A percentile compares a stretch with the other conserved stretches of the same genome.
phyloP scores from a whole-genome alignment of 2,329 filamentous ascomycete species.

The Hymenoscyphus salicellus region DNA sequence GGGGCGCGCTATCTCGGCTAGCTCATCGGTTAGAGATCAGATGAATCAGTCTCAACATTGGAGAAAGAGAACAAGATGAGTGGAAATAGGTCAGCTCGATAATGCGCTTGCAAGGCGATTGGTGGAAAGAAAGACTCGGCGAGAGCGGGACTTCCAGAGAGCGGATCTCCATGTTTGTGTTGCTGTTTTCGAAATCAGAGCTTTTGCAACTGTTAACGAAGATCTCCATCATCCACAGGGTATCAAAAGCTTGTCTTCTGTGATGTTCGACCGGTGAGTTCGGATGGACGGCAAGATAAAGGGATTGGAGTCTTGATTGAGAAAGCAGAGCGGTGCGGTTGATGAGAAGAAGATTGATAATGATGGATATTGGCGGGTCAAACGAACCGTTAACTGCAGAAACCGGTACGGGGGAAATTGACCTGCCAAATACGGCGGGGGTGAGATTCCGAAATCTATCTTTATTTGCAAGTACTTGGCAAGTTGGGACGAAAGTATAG shows the following conservation, averaged over 20 bases:
- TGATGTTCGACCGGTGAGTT: not conserved
- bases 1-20: not conserved
- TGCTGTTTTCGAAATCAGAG: not conserved
- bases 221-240: conserved; percentile 1
- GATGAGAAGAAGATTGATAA: not conserved
- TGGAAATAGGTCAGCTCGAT: not conserved
- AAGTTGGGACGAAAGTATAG: not conserved
- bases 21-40: not conserved
- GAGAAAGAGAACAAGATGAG: not conserved
- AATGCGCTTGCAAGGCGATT: not conserved
- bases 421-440: not conserved
- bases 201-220: not conserved
- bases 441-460: not conserved
- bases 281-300: not conserved
- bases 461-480: not conserved
- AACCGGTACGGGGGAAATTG: not conserved
- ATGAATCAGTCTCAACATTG: not conserved
- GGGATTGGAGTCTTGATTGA: not conserved
- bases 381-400: not conserved
- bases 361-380: not conserved
- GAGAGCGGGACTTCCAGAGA: not conserved
- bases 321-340: not conserved
- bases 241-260: conserved; percentile 2
- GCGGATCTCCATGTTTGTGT: not conserved
- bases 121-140: not conserved